phyloP scores from a whole-genome alignment of 2,329 filamentous ascomycete species.

The Cryoendolithus antarcticus region DNA sequence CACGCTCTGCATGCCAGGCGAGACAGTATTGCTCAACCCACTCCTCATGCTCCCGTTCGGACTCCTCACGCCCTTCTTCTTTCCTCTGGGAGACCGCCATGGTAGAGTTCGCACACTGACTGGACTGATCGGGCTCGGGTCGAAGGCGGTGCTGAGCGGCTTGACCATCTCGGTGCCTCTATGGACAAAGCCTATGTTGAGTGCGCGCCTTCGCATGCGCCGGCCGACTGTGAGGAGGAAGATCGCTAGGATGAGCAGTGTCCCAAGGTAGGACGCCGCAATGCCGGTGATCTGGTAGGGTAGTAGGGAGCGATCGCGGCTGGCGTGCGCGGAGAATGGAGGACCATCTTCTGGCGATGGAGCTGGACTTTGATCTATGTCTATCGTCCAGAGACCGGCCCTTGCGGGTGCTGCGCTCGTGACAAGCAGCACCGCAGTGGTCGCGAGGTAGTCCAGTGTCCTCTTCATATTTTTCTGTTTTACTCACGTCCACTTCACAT shows the following conservation, averaged over 20 bases:
- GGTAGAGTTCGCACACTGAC: conserved; percentile 13
- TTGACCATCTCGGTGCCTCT: conserved; percentile 48
- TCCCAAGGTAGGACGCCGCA: conserved; percentile 69
- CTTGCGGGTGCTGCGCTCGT: conserved; percentile 3
- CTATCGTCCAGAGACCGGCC: conserved; percentile 26
- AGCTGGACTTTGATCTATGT: conserved; percentile 44
- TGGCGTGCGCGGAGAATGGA: conserved; percentile 44
- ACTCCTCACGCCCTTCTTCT: conserved; percentile 16
- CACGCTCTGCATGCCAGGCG: conserved; percentile 44
- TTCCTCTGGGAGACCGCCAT: conserved; percentile 18
- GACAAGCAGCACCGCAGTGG: too few species aligned
- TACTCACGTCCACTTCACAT: too few species aligned
- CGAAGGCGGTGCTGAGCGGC: conserved; percentile 24
- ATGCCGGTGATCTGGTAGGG: conserved; percentile 76
- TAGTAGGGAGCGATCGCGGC: conserved; percentile 52
- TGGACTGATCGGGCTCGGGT: conserved; percentile 23
- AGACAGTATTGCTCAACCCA: conserved; percentile 32
- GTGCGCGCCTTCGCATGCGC: conserved; percentile 31
- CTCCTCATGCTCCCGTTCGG: conserved; percentile 15
- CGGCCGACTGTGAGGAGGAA: conserved; percentile 37
- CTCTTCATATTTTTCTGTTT: too few species aligned
- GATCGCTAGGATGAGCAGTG: conserved; percentile 59
- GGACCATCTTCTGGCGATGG: conserved; percentile 50
- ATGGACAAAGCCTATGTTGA: conserved; percentile 36
- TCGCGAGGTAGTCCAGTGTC: too few species aligned